These are phyloP conservation scores for Trichoderma arundinaceum DNA, from an alignment of 2,329 filamentous ascomycete genomes.

Conservation along the genomic window DNA sequence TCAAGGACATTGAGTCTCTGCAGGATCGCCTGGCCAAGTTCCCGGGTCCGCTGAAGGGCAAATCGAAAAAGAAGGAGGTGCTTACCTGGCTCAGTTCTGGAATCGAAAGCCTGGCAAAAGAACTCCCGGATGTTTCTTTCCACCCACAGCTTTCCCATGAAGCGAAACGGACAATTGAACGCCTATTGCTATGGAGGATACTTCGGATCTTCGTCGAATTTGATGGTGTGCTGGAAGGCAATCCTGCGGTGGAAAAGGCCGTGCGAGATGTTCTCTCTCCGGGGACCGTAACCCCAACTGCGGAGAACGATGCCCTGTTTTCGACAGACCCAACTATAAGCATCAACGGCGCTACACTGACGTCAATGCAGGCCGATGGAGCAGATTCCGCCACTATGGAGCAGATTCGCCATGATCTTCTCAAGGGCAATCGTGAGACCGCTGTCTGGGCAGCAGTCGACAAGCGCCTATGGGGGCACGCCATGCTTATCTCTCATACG, in stretches of 20 bases:
- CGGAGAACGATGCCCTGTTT: conserved; percentile 39
- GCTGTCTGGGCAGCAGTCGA: conserved; percentile 94
- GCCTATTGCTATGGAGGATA: conserved; percentile 85
- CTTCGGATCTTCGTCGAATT: conserved; percentile 81
- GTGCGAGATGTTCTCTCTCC: conserved; percentile 77
- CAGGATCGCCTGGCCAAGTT: conserved; percentile 78
- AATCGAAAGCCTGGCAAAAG: conserved; percentile 74
- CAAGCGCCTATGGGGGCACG: conserved; percentile 93
- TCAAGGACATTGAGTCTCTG: conserved; percentile 75
- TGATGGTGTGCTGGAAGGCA: conserved; percentile 82
- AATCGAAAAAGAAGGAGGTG: conserved; percentile 95
- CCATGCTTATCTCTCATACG: conserved; percentile 82
- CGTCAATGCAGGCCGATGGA: conserved; percentile 63
- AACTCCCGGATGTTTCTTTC: conserved; percentile 55
- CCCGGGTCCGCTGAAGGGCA: conserved; percentile 85
- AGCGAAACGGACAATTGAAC: conserved; percentile 77
- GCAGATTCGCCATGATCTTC: conserved; percentile 72
- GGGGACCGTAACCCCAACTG: conserved; percentile 41
- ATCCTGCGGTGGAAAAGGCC: conserved; percentile 71
- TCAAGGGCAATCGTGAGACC: conserved; percentile 84
- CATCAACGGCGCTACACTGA: conserved; percentile 38
- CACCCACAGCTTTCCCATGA: conserved; percentile 60
- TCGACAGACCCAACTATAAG: conserved; percentile 38
- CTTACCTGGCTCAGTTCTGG: conserved; percentile 78
- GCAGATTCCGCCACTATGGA: conserved; percentile 73